Evolutionary conservation across 495 filamentous ascomycete genomes (phyloP), one percentile per base, ranked within the genome.

Genomic region (Aspergillus taichungensis): DNA sequence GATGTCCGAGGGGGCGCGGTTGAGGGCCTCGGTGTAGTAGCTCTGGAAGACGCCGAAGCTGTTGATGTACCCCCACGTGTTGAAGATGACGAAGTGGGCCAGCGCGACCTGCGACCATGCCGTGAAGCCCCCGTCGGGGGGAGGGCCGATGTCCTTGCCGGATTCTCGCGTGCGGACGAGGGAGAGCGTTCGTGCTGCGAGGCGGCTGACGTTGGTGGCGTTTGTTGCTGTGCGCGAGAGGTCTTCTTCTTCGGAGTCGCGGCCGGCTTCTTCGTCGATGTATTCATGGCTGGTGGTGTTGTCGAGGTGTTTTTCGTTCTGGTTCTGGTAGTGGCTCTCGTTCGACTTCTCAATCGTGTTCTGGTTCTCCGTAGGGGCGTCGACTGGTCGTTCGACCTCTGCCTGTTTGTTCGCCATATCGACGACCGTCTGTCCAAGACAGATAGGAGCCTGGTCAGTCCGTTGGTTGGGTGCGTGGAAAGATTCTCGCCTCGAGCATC

Each of bases 41-140:
- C 80, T 70, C 50, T 94, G 88, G 59, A 90, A 94, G 2, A 88
- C 72, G 11, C 87, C 86, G 50, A 87, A 91, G 24, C 80, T 82
- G 56, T 80, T 79, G 59, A 85, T 79, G 53, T 83, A 82, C 14
- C 85, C 85, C 84, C 84, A 90, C 3, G 83, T 85, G 40, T 80
- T 81, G 64, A 80, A 79, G 43, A 86, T 74, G 41, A 84, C 72
- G 8, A 88, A 62, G 59, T 83, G 81, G 3, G 66, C 78, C 60
- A 80, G 71, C n/a, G 72, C 64, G 11, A 78, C 80, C 59, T 85
- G 82, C 2, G 67, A 72, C 84, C 84, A 88, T 6, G 83, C 84
- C 37, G 63, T 55, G 18, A 76, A 52, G 5, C 84, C 84, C 12
- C 82, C 80, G 52, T 71, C 67, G 8, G 67, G 67, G 6, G 67